Percentiles rank a stretch among this genome's conserved stretches.
Evolutionary conservation across 345 rosid genomes (phyloP).

Genomic region (Citropsis articulata): DNA sequence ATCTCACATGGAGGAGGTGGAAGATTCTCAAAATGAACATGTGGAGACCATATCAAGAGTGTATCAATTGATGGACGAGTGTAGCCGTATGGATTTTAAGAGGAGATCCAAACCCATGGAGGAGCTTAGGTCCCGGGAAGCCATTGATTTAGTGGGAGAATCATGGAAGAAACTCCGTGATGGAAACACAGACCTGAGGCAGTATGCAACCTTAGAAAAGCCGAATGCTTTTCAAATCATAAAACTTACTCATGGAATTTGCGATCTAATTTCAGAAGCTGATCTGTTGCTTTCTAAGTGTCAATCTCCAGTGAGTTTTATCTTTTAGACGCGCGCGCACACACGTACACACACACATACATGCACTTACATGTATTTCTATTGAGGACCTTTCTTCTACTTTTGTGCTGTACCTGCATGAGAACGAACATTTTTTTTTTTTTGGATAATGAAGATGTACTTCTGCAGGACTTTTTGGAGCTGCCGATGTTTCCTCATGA

Average conservation of each 20-base stretch:
- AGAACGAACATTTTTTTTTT: neutral
- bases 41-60: conserved; percentile 34
- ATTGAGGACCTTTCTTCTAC: neutral
- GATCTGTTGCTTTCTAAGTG: conserved; percentile 51
- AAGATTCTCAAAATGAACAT: conserved; percentile 41
- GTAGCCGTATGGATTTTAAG: conserved; percentile 74
- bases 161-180: conserved; percentile 64
- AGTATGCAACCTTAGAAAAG: conserved; percentile 48
- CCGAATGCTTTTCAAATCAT: conserved; percentile 46
- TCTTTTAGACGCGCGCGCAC: neutral
- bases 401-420: no score
- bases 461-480: conserved; percentile 54
- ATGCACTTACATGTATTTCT: no score
- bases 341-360: no score
- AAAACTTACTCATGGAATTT: conserved; percentile 46
- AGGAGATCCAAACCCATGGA: conserved; percentile 27
- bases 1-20: conserved; percentile 39
- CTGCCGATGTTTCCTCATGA: conserved; percentile 34
- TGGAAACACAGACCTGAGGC: conserved; percentile 38
- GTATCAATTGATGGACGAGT: conserved; percentile 72
- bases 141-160: conserved; percentile 46
- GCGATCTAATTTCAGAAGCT: conserved; percentile 72
- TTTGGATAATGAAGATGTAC: conserved; percentile 12
- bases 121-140: conserved; percentile 23
- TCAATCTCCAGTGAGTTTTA: conserved; percentile 41